Evolutionary conservation across 768 basidiomycete genomes (phyloP).

Genomic region (Lepiota venenata): DNA sequence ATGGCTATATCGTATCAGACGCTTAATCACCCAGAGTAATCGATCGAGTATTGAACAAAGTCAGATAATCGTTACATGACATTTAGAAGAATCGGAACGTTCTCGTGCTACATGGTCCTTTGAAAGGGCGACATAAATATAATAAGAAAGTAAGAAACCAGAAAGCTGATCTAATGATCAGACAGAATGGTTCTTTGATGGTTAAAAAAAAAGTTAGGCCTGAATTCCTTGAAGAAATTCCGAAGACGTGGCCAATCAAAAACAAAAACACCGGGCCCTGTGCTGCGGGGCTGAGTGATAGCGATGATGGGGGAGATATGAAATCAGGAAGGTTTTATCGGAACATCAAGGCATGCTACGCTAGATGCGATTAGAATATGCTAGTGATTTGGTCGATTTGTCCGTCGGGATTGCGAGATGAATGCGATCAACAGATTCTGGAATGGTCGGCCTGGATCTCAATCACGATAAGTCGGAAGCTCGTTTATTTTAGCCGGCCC

Average conservation of each 20-base stretch:
- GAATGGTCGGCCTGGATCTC: too few species aligned
- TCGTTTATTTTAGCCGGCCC: too few species aligned
- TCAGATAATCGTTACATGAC: slow-evolving; percentile 2
- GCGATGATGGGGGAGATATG: slow-evolving; percentile 8
- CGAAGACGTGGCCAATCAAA: background rate
- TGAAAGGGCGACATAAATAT: too few species aligned
- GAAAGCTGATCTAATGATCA: background rate
- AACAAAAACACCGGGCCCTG: background rate
- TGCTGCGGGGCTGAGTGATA: background rate
- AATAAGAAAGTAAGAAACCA: too few species aligned
- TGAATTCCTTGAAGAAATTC: background rate
- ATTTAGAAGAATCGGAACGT: too few species aligned
- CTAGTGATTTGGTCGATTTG: background rate
- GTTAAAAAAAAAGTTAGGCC: background rate
- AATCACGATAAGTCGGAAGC: too few species aligned
- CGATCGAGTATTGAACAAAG: background rate
- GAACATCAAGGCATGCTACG: slow-evolving; percentile 1
- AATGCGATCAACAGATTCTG: too few species aligned
- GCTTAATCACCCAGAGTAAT: slow-evolving; percentile 4
- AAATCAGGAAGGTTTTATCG: slow-evolving; percentile 13
- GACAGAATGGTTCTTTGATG: background rate
- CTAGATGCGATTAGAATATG: background rate
- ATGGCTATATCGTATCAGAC: slow-evolving; percentile 15
- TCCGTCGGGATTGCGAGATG: too few species aligned
- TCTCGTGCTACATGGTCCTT: too few species aligned